Conservation (phyloP, 352 stramenopile species). For the Globisporangium irregulare region DNA sequence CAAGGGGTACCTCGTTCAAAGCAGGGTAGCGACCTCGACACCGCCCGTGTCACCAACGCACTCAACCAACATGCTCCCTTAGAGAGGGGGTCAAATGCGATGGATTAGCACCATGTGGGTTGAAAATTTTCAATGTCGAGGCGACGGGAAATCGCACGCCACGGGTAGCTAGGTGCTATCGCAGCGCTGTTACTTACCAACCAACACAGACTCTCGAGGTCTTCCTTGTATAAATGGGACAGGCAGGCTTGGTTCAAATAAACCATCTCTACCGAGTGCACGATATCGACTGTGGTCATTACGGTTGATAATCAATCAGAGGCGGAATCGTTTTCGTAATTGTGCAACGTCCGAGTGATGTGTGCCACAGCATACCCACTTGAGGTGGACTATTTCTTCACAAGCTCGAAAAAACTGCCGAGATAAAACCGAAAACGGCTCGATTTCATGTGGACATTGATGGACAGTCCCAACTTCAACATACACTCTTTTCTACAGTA, state of each 20-base stretch:
- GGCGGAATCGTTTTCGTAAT: background rate
- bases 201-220: background rate
- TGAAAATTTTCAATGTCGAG: background rate
- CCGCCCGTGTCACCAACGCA: background rate
- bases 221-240: background rate
- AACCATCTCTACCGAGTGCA: background rate
- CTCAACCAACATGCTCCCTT: background rate
- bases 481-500: background rate
- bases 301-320: background rate
- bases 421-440: background rate
- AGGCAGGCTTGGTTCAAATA: background rate
- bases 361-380: background rate
- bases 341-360: background rate
- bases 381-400: background rate
- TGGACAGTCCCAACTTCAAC: background rate
- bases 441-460: background rate
- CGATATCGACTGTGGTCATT: background rate
- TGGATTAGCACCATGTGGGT: background rate
- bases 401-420: background rate
- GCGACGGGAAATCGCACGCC: background rate
- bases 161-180: background rate
- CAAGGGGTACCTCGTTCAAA: background rate
- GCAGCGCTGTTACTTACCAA: background rate
- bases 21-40: background rate
- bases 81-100: background rate